A percentile compares a stretch with the other conserved stretches of the same genome.
phyloP scores from a whole-genome alignment of 805 yeast species.

The Barnettozyma sucrosica region DNA sequence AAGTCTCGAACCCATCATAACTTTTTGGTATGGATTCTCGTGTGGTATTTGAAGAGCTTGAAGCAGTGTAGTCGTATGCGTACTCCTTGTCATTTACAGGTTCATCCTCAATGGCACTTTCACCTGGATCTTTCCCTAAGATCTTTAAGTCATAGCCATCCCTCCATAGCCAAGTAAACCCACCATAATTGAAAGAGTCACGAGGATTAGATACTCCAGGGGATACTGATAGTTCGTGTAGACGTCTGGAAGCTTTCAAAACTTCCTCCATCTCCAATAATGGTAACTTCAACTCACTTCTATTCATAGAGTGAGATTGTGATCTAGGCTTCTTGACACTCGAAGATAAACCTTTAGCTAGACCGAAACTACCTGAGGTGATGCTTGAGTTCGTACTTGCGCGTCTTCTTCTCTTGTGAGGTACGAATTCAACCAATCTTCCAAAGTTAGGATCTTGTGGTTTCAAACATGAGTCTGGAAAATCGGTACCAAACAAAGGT shows the following conservation, averaged over 20 bases:
- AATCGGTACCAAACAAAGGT: constrained; percentile 72
- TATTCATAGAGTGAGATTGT: constrained; percentile 16
- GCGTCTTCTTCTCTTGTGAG: constrained; percentile 9
- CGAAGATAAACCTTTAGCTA: neutral
- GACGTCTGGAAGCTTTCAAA: constrained; percentile 25
- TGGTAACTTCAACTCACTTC: constrained; percentile 7
- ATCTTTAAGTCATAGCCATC: constrained; percentile 19
- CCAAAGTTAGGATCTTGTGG: constrained; percentile 22
- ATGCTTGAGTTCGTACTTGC: constrained; percentile 6
- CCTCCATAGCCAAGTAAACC: constrained; percentile 25
- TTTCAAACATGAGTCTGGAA: constrained; percentile 34
- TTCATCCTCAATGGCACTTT: constrained; percentile 5
- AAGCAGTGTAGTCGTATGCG: neutral
- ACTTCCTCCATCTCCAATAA: constrained; percentile 24
- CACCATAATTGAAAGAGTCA: constrained; percentile 24
- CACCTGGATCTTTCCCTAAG: constrained; percentile 15
- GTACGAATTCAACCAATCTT: constrained; percentile 16
- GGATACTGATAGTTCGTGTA: constrained; percentile 21
- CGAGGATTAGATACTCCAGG: neutral
- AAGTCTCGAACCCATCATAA: constrained; percentile 19
- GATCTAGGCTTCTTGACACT: constrained; percentile 17
- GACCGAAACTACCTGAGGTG: neutral
- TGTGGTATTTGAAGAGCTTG: neutral
- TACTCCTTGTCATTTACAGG: neutral
- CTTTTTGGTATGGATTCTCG: constrained; percentile 18